These are phyloP conservation scores for Hortiboletus campestris DNA, from an alignment of 768 basidiomycete genomes.

Conservation along the genomic window DNA sequence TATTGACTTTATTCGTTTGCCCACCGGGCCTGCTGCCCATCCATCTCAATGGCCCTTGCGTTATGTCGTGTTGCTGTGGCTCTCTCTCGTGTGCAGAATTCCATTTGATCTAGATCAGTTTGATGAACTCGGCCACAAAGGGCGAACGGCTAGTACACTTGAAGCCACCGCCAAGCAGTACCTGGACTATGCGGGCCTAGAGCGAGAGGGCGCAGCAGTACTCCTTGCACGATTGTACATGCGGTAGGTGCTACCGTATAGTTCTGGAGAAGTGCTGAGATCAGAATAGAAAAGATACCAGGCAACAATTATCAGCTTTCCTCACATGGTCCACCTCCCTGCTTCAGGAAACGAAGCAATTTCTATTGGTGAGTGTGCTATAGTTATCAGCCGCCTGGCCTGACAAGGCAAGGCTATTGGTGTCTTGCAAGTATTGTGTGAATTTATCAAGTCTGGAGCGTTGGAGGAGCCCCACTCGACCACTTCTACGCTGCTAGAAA, in stretches of 20 bases:
- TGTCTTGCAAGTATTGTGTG: constrained; percentile 64
- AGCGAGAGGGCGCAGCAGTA: constrained; percentile 78
- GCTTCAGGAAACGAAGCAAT: constrained; percentile 40
- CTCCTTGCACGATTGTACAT: constrained; percentile 81
- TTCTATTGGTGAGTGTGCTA: constrained; percentile 47
- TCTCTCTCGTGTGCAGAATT: constrained; percentile 91
- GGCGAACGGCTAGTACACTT: constrained; percentile 54
- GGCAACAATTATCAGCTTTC: constrained; percentile 49
- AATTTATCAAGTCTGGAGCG: constrained; percentile 65
- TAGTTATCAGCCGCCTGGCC: neutral
- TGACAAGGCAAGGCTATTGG: constrained; percentile 56
- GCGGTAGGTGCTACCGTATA: constrained; percentile 46
- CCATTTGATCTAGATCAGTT: constrained; percentile 91
- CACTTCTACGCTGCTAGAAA: constrained; percentile 42
- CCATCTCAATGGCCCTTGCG: constrained; percentile 72
- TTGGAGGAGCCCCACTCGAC: constrained; percentile 49
- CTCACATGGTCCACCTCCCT: constrained; percentile 44
- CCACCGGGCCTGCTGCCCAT: constrained; percentile 42
- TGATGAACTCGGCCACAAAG: constrained; percentile 55
- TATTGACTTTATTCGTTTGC: constrained; percentile 57
- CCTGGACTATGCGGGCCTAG: constrained; percentile 71
- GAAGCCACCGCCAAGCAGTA: constrained; percentile 58
- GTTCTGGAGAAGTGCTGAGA: constrained; percentile 9
- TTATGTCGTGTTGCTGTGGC: constrained; percentile 85
- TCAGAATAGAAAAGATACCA: constrained; percentile 55